Conservation (phyloP, 305 asterid species). For the Petunia hybrid region DNA sequence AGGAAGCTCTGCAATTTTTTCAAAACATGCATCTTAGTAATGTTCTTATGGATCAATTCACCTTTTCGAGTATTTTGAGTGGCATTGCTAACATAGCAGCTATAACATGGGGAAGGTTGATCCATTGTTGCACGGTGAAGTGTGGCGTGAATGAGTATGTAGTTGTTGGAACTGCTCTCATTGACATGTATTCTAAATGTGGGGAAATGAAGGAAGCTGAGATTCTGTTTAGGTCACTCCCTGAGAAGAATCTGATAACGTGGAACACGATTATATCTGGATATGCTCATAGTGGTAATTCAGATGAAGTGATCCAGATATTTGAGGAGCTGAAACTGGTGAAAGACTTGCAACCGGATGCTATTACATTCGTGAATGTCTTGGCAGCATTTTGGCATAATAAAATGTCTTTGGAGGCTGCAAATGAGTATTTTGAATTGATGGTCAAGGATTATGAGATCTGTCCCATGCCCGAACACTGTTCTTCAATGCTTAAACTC, state of each 20-base stretch:
- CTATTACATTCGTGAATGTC: slow-evolving; percentile 71
- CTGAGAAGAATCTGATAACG: slow-evolving; percentile 64
- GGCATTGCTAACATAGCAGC: slow-evolving; percentile 64
- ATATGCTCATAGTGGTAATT: slow-evolving; percentile 64
- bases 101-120: slow-evolving; percentile 54
- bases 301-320: slow-evolving; percentile 53
- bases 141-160: slow-evolving; percentile 54
- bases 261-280: slow-evolving; percentile 85
- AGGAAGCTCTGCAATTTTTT: slow-evolving; percentile 60
- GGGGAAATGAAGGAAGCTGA: slow-evolving; percentile 62
- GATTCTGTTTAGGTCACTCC: slow-evolving; percentile 49
- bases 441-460: slow-evolving; percentile 65
- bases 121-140: slow-evolving; percentile 67
- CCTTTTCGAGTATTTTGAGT: slow-evolving; percentile 73
- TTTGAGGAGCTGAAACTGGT: slow-evolving; percentile 54
- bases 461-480: slow-evolving; percentile 69
- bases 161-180: slow-evolving; percentile 79
- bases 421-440: slow-evolving; percentile 50
- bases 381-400: slow-evolving; percentile 76
- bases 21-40: slow-evolving; percentile 58
- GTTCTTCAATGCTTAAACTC: slow-evolving; percentile 64
- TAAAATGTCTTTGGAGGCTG: slow-evolving; percentile 44
- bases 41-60: slow-evolving; percentile 67
- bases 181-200: slow-evolving; percentile 83
- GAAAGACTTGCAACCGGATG: slow-evolving; percentile 59